Evolutionary conservation across 2,329 filamentous ascomycete genomes (phyloP), one percentile per base, ranked within the genome.

Genomic region (Alternaria tenuissima): DNA sequence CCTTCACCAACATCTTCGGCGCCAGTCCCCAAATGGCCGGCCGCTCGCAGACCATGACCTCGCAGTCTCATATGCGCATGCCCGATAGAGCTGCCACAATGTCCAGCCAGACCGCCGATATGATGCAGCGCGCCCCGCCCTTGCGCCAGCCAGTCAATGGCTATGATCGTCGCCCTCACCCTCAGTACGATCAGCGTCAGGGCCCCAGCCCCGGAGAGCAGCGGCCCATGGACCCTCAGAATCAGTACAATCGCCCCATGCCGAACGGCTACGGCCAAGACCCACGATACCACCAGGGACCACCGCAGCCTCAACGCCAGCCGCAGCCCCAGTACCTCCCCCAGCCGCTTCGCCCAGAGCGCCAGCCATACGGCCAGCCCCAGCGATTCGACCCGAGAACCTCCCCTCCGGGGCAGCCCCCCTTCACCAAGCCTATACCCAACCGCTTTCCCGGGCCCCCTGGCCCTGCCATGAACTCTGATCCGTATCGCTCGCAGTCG

Each of bases 1-100:
- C 94, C 67, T 99, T 96, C 80, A 93, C 91, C 68, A 94, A 94
- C 81, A 98, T 98, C 76, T 99, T 98, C 78, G 95, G 94, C 70
- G 89, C 92, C 66, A 93, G 92, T 66, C 93, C 93, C 47, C 88
- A 75, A 62, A 71, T 77, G 75, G 72, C 92, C 46, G 94, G 94
- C 59, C 90, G 95, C 78, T 96, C 94, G 59, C 94, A 97, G 76
- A 97, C 94, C 26, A 97, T 98, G 93, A 95, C 90, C 65, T 93
- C 91, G 57, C 89, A 93, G 66, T 86, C 90, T 32, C 81, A 84
- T 60, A 87, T 87, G 82, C 71, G 86, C 60, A 83, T 84, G 53
- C 82, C 84, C 52, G 91, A 91, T 69, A 88, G 94, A 70, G 92
- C 93, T 48, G 89, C 92, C 67, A 96, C 93, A 56, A 84, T 84